A percentile compares a stretch with the other conserved stretches of the same genome.
Conservation (phyloP, 352 stramenopile species). For the Aphanomyces astaci region DNA sequence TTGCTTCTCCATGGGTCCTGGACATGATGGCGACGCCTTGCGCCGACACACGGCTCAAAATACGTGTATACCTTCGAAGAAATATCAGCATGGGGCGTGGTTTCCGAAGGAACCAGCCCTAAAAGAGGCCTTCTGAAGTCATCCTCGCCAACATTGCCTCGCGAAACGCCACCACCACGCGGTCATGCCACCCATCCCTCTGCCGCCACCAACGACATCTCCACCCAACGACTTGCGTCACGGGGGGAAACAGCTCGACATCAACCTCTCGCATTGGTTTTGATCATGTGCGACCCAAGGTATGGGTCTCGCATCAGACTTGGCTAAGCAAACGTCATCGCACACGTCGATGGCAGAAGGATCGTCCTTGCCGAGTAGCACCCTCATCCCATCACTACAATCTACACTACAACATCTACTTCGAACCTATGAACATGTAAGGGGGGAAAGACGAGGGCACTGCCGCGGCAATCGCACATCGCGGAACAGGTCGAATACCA, state of each 20-base stretch:
- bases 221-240: neutral
- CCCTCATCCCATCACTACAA: conserved; percentile 2
- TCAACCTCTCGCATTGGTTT: conserved; percentile 17
- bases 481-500: neutral
- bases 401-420: conserved; percentile 15
- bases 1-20: conserved; percentile 10
- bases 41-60: conserved; percentile 4
- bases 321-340: conserved; percentile 21
- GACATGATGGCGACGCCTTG: neutral
- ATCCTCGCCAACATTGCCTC: neutral
- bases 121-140: conserved; percentile 25
- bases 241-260: neutral
- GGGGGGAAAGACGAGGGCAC: neutral
- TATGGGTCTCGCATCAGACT: conserved; percentile 21
- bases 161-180: neutral
- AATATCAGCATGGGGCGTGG: conserved; percentile 16
- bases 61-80: conserved; percentile 21
- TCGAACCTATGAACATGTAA: neutral
- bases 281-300: conserved; percentile 16
- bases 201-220: neutral
- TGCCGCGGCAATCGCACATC: neutral
- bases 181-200: neutral
- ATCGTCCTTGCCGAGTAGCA: neutral
- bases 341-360: neutral
- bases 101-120: neutral